These are phyloP conservation scores for Sugiyamaella grinbergsii DNA, from an alignment of 1,139 yeast genomes.

Conservation along the genomic window DNA sequence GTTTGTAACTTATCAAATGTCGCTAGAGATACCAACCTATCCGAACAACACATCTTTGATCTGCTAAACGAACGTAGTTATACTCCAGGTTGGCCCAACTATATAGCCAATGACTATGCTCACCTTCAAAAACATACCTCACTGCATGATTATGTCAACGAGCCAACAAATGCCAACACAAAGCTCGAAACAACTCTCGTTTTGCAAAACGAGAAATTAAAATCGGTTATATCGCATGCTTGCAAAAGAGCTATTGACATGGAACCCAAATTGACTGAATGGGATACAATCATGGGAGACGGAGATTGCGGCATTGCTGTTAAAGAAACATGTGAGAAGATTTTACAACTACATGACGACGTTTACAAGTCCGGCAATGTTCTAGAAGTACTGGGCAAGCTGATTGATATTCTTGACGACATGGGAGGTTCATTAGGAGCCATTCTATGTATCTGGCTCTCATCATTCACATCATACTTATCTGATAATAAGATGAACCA, in stretches of 20 bases:
- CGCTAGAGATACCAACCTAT: background rate
- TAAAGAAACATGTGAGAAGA: constrained; percentile 20
- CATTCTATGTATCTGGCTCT: constrained; percentile 49
- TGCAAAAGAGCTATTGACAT: constrained; percentile 36
- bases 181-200: constrained; percentile 7
- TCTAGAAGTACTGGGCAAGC: constrained; percentile 11
- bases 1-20: constrained; percentile 42
- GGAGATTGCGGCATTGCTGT: constrained; percentile 48
- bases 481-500: background rate
- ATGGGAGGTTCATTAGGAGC: constrained; percentile 59
- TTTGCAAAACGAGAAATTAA: constrained; percentile 5
- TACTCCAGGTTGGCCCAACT: constrained; percentile 26
- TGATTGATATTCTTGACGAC: constrained; percentile 41
- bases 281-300: constrained; percentile 55
- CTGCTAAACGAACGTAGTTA: constrained; percentile 20
- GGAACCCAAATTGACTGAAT: constrained; percentile 52
- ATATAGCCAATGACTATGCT: constrained; percentile 11
- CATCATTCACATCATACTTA: constrained; percentile 44
- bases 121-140: background rate
- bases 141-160: background rate
- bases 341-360: constrained; percentile 6
- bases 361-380: constrained; percentile 11
- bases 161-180: background rate
- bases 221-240: constrained; percentile 12
- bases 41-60: constrained; percentile 16